Evolutionary conservation across 352 stramenopile species (phyloP), one percentile per base, ranked within the genome.

Genomic region (Phytopythium mirpurense): DNA sequence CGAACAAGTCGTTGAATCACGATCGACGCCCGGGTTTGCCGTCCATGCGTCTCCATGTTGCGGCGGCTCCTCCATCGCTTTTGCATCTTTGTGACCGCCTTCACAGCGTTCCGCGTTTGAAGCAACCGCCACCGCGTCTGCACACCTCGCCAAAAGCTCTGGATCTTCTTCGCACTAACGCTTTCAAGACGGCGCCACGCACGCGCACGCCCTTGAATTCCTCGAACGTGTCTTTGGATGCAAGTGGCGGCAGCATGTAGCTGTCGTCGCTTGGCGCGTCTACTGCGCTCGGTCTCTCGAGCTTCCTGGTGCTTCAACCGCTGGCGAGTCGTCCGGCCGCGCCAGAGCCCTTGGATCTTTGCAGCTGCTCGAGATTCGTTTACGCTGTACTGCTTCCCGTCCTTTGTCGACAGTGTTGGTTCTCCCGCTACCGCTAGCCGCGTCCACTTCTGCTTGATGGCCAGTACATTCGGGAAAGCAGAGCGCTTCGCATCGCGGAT

Each of bases 191-290:
- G 31, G 14, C 57, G 15, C 79, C 72, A 88, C 21, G 65, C 74
- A 29, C 55, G 32, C 1, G 46, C 27, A 27, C 79, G 63, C 5
- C 74, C 79, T 57, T 70, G 57, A 3, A 88, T 68, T 5, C 76
- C 76, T 46, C 74, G 74, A n/a, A 84, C 46, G 29, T 53, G 68
- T n/a, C 63, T 77, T 43, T 90, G 78, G 35, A 90, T 90, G 19
- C 64, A 77, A 42, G 68, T 56, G 0, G 74, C 78, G 8, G 74
- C 74, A 19, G 58, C 16, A 46, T 70, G 26, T 59, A 62, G 34
- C 62, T 79, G 11, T 60, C 42, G 24, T 42, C 23, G 48, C 11
- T 35, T 24, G 8, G 23, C 46, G 7, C 78, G 76, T 0, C 76
- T 62, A n/a, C 49, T 60, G 16, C 48, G 59, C 24, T 78, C 62